These are phyloP conservation scores for Ilex paraguariensis DNA, from an alignment of 305 asterid genomes.

Conservation along the genomic window DNA sequence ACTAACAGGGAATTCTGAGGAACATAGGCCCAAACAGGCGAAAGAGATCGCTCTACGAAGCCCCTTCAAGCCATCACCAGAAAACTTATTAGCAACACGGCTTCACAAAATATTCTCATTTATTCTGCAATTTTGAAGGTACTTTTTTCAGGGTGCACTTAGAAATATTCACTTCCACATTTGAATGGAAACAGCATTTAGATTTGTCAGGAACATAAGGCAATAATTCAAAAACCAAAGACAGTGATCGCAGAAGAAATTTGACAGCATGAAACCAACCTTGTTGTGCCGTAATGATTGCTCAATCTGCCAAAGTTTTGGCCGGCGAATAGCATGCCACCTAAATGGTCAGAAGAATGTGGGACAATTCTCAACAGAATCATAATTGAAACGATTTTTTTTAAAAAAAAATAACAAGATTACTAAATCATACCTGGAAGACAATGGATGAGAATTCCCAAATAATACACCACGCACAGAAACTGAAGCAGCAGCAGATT, in stretches of 20 bases:
- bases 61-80: too few relatives aligned
- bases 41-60: not conserved
- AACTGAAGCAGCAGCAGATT: constrained; percentile 85
- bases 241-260: not conserved
- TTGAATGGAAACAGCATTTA: not conserved
- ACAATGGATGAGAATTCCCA: constrained; percentile 65
- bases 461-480: constrained; percentile 84
- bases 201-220: not conserved
- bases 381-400: not conserved
- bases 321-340: constrained; percentile 97
- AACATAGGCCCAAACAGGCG: not conserved
- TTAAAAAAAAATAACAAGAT: constrained; percentile 5
- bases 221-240: not conserved
- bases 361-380: not conserved
- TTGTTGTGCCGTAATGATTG: constrained; percentile 56
- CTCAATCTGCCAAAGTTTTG: constrained; percentile 80
- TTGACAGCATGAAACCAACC: constrained; percentile 30
- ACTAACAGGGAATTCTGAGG: not conserved
- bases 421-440: constrained; percentile 57
- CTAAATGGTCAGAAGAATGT: constrained; percentile 37
- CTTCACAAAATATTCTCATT: not conserved
- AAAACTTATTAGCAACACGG: not conserved
- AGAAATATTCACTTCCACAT: not conserved
- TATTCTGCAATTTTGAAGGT: too few relatives aligned
- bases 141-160: not conserved